Conservation (phyloP, 768 basidiomycete genomes). For the Tulasnella calospora region DNA sequence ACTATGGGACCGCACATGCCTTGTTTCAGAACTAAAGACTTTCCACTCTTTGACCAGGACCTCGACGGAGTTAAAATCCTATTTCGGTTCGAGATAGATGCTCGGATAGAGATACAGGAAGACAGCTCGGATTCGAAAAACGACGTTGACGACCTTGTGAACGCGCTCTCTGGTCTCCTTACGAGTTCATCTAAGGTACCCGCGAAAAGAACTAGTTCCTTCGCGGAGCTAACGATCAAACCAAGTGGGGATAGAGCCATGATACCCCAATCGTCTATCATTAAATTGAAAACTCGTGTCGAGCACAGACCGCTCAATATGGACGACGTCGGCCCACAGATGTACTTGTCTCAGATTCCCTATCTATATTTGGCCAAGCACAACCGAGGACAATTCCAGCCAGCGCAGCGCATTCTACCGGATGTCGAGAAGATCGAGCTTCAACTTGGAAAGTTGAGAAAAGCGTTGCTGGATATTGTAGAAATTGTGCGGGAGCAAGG, state of each 20-base stretch:
- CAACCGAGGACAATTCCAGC: conserved; percentile 37
- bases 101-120: conserved; percentile 29
- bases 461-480: conserved; percentile 40
- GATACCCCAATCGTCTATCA: conserved; percentile 44
- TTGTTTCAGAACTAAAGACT: background rate
- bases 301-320: conserved; percentile 43
- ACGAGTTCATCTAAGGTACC: conserved; percentile 37
- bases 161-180: conserved; percentile 33
- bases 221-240: conserved; percentile 31
- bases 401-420: conserved; percentile 22
- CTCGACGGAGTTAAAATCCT: conserved; percentile 55
- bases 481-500: conserved; percentile 50
- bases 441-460: conserved; percentile 36
- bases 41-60: conserved; percentile 40
- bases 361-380: conserved; percentile 30
- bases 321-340: conserved; percentile 58
- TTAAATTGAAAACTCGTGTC: conserved; percentile 48
- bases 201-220: conserved; percentile 35
- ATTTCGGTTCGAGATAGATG: conserved; percentile 38
- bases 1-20: background rate
- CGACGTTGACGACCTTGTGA: conserved; percentile 13
- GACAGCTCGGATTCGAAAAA: background rate
- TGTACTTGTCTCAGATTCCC: conserved; percentile 64
- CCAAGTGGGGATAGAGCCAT: conserved; percentile 31
- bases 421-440: conserved; percentile 32